Percentiles rank a stretch among this genome's conserved stretches.
These are phyloP conservation scores for Artemisia argyi DNA, from an alignment of 129 eudicot genomes.

Conservation along the genomic window DNA sequence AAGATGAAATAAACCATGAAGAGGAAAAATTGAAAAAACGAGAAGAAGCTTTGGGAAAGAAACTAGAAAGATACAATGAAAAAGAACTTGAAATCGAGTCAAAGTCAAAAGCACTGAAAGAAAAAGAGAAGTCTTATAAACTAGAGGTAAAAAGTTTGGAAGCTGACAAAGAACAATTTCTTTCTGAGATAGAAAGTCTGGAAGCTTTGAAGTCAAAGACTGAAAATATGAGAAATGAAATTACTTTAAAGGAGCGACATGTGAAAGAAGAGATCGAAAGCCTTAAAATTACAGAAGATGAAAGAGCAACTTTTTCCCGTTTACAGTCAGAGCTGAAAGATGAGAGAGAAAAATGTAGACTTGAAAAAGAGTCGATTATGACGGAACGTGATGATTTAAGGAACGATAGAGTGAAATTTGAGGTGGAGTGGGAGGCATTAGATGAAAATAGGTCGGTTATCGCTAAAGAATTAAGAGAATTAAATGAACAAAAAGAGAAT, in stretches of 20 bases:
- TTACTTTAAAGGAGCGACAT: slow-evolving; percentile 42
- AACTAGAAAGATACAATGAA: slow-evolving; percentile 61
- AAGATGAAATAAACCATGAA: slow-evolving; percentile 54
- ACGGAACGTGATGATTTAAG: slow-evolving; percentile 72
- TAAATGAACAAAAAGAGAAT: slow-evolving; percentile 47
- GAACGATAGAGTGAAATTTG: slow-evolving; percentile 68
- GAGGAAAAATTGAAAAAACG: slow-evolving; percentile 61
- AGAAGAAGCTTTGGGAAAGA: slow-evolving; percentile 68
- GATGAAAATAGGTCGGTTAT: slow-evolving; percentile 66
- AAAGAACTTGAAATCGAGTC: slow-evolving; percentile 67
- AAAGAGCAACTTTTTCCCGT: slow-evolving; percentile 48
- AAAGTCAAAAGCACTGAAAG: slow-evolving; percentile 54
- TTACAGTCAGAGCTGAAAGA: slow-evolving; percentile 57
- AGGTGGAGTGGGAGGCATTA: slow-evolving; percentile 85
- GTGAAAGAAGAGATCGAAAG: slow-evolving; percentile 55
- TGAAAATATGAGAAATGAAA: slow-evolving; percentile 46
- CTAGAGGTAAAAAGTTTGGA: slow-evolving; percentile 52
- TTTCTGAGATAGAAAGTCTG: slow-evolving; percentile 53
- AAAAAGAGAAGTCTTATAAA: slow-evolving; percentile 52
- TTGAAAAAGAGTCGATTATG: slow-evolving; percentile 45
- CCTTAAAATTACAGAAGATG: slow-evolving; percentile 49
- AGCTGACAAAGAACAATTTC: slow-evolving; percentile 44
- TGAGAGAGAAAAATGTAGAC: slow-evolving; percentile 63
- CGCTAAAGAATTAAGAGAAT: slow-evolving; percentile 40
- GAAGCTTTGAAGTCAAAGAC: slow-evolving; percentile 38